phyloP scores from a whole-genome alignment of 2,329 filamentous ascomycete genomes.

The Fusarium sp. region DNA sequence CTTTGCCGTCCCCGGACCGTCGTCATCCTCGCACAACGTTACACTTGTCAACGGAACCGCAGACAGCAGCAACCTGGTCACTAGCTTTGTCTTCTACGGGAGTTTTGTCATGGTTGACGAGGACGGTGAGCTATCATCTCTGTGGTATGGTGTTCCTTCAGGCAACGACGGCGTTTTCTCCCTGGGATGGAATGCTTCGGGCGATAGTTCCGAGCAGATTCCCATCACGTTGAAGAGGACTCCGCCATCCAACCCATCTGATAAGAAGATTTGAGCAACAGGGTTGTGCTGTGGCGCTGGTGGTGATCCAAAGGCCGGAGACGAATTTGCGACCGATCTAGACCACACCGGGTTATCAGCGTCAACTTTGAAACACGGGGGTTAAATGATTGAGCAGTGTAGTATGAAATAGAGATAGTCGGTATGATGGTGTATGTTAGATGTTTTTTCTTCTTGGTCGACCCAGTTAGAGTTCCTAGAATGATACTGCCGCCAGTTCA shows the following conservation, averaged over 20 bases:
- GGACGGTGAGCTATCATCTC: conserved; percentile 16
- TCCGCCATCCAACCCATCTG: conserved; percentile 14
- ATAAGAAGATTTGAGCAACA: neutral
- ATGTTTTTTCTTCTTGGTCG: too few relatives aligned
- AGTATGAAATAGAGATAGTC: too few relatives aligned
- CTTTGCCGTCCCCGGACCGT: conserved; percentile 19
- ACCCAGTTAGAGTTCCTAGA: too few relatives aligned
- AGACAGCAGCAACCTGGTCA: conserved; percentile 1
- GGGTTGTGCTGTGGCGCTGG: too few relatives aligned
- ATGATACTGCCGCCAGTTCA: too few relatives aligned
- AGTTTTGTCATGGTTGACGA: conserved; percentile 19
- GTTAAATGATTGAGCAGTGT: too few relatives aligned
- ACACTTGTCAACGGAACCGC: conserved; percentile 10
- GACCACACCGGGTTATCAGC: too few relatives aligned
- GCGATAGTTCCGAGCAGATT: conserved; percentile 2
- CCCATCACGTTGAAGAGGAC: conserved; percentile 24
- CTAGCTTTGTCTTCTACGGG: conserved; percentile 22
- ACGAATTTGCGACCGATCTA: too few relatives aligned
- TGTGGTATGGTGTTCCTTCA: conserved; percentile 19
- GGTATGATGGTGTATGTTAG: too few relatives aligned
- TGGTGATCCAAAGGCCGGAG: too few relatives aligned
- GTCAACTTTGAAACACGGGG: too few relatives aligned
- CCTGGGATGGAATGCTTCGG: conserved; percentile 21
- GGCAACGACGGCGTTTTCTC: conserved; percentile 19
- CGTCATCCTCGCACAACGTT: conserved; percentile 22